These are phyloP conservation scores for Rhynchospora pubera DNA, from an alignment of 176 grass and related monocot genomes.

Conservation along the genomic window DNA sequence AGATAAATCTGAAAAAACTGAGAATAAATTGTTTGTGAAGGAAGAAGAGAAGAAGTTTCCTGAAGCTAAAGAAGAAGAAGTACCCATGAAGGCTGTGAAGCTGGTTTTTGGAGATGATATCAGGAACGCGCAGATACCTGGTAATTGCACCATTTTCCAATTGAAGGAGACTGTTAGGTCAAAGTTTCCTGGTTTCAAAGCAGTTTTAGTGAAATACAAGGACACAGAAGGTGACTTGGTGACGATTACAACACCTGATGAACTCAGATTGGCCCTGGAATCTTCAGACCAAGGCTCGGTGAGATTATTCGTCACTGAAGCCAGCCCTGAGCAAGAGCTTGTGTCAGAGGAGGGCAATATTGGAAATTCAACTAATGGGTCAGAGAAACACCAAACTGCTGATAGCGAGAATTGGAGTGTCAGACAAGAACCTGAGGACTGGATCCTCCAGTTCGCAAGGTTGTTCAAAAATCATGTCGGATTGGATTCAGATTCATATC, in stretches of 20 bases:
- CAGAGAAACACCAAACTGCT: slow-evolving; percentile 30
- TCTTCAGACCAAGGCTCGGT: slow-evolving; percentile 35
- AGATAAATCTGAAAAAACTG: slow-evolving; percentile 25
- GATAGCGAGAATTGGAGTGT: slow-evolving; percentile 30
- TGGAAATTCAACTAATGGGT: slow-evolving; percentile 25
- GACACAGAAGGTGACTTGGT: slow-evolving; percentile 59
- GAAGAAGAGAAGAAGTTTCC: slow-evolving; percentile 13
- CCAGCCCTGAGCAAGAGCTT: slow-evolving; percentile 40
- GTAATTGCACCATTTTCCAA: slow-evolving; percentile 38
- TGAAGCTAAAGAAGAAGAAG: slow-evolving; percentile 25
- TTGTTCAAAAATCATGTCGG: slow-evolving; percentile 56
- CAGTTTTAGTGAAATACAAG: slow-evolving; percentile 56
- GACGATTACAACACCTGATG: slow-evolving; percentile 56
- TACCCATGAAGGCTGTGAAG: slow-evolving; percentile 41
- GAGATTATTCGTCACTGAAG: slow-evolving; percentile 40
- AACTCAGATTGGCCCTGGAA: slow-evolving; percentile 40
- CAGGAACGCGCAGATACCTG: slow-evolving; percentile 47
- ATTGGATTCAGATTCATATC: slow-evolving; percentile 50
- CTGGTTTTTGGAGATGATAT: slow-evolving; percentile 67
- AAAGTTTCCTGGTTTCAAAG: slow-evolving; percentile 57
- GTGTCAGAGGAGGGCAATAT: slow-evolving; percentile 29
- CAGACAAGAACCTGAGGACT: slow-evolving; percentile 40
- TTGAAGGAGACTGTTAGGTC: slow-evolving; percentile 46
- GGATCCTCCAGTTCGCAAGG: slow-evolving; percentile 49
- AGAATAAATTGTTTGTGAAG: slow-evolving; percentile 16